These are phyloP conservation scores for Dendrobium catenatum DNA, from an alignment of 106 monocot species.

Conservation along the genomic window DNA sequence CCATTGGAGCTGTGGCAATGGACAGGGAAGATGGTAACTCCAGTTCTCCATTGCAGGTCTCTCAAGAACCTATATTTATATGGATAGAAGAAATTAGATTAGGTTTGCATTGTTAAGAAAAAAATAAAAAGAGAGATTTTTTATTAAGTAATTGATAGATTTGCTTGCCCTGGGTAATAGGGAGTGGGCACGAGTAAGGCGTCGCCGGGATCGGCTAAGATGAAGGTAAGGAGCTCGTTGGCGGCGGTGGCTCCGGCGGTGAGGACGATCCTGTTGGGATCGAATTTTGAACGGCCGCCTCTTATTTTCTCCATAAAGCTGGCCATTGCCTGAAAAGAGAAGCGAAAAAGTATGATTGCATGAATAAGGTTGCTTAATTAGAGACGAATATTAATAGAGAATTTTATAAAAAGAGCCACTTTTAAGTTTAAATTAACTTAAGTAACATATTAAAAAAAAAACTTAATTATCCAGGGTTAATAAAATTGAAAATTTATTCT, in stretches of 20 bases:
- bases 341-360: neutral
- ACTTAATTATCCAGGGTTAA: no score
- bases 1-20: slow-evolving; percentile 50
- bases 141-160: no score
- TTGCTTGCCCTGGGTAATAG: slow-evolving; percentile 70
- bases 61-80: slow-evolving; percentile 49
- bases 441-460: no score
- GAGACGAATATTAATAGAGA: no score
- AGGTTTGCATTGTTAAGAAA: neutral
- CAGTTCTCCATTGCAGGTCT: slow-evolving; percentile 79
- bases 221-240: slow-evolving; percentile 66
- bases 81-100: neutral
- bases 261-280: slow-evolving; percentile 52
- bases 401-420: no score
- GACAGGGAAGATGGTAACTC: slow-evolving; percentile 54
- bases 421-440: no score
- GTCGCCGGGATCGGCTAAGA: slow-evolving; percentile 69
- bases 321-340: slow-evolving; percentile 47
- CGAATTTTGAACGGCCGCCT: slow-evolving; percentile 44
- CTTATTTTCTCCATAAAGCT: slow-evolving; percentile 72
- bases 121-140: neutral
- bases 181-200: slow-evolving; percentile 79
- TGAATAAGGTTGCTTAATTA: no score
- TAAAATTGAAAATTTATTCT: no score
- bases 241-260: slow-evolving; percentile 85